Percentiles rank a stretch among this genome's conserved stretches.
Evolutionary conservation across 768 basidiomycete genomes (phyloP).

Genomic region (Collybiopsis confluens): DNA sequence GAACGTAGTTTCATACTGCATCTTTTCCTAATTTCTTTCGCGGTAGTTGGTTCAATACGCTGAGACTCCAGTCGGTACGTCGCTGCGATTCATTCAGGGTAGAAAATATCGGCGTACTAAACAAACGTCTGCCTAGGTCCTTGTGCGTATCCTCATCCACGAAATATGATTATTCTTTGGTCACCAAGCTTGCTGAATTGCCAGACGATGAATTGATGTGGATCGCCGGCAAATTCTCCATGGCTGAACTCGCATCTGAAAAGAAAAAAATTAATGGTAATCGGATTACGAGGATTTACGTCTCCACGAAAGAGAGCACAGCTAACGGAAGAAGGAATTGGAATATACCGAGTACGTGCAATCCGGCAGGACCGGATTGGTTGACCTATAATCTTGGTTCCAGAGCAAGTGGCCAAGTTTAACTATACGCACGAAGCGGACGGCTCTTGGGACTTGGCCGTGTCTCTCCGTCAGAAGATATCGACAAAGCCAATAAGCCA

Average conservation of each 20-base stretch:
- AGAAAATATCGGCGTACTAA: too few relatives aligned
- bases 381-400: not conserved
- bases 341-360: conserved; percentile 29
- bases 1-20: not conserved
- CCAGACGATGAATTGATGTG: conserved; percentile 31
- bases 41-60: conserved; percentile 25
- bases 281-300: conserved; percentile 31
- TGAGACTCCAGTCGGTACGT: conserved; percentile 28
- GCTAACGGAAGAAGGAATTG: conserved; percentile 30
- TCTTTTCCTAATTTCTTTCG: not conserved
- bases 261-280: conserved; percentile 21
- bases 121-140: conserved; percentile 16
- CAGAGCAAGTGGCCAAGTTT: conserved; percentile 28
- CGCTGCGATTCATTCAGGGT: not conserved
- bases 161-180: too few relatives aligned
- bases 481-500: conserved; percentile 12
- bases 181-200: not conserved
- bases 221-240: conserved; percentile 26
- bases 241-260: not conserved
- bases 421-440: conserved; percentile 14
- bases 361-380: not conserved
- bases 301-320: conserved; percentile 25
- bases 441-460: conserved; percentile 17
- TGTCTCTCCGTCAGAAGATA: conserved; percentile 15
- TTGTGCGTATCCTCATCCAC: conserved; percentile 13